Percentiles rank a stretch among this genome's conserved stretches.
These are phyloP conservation scores for Ogataea haglerorum DNA, from an alignment of 805 yeast genomes.

Conservation along the genomic window DNA sequence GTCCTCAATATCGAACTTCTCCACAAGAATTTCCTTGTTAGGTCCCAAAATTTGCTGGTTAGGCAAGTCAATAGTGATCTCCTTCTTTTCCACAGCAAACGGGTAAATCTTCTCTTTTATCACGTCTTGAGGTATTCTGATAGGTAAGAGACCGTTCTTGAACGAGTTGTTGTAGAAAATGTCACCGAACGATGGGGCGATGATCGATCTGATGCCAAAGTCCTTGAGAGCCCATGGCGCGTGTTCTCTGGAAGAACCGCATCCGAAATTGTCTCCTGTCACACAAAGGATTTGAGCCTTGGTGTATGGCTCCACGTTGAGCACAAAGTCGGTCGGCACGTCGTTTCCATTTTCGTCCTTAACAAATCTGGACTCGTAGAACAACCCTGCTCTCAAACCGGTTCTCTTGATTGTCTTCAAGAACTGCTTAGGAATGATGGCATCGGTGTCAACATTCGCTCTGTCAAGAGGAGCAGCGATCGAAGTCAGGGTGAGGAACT, in stretches of 20 bases:
- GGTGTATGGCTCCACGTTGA: constrained; percentile 82
- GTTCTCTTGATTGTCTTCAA: constrained; percentile 97
- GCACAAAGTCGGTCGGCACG: constrained; percentile 81
- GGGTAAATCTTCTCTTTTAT: constrained; percentile 75
- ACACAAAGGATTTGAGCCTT: constrained; percentile 80
- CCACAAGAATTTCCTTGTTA: constrained; percentile 71
- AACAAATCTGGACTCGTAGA: constrained; percentile 83
- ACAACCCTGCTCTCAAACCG: constrained; percentile 82
- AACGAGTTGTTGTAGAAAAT: constrained; percentile 96
- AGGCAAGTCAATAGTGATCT: constrained; percentile 79
- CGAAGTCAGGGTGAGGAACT: constrained; percentile 73
- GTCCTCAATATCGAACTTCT: constrained; percentile 79
- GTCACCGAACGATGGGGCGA: constrained; percentile 98
- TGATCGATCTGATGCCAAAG: constrained; percentile 92
- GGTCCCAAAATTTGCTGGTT: constrained; percentile 72
- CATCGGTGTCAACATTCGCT: constrained; percentile 97
- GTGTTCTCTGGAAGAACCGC: constrained; percentile 99
- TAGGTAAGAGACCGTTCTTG: constrained; percentile 93
- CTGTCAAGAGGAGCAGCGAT: constrained; percentile 91
- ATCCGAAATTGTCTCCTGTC: constrained; percentile 96
- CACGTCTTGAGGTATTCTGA: constrained; percentile 77
- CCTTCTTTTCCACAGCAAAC: constrained; percentile 67
- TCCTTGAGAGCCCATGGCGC: constrained; percentile 99
- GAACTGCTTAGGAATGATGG: constrained; percentile 97
- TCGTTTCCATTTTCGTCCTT: constrained; percentile 69